Conservation (phyloP, 164 flowering plant genomes). For the Vitis amurensis region DNA sequence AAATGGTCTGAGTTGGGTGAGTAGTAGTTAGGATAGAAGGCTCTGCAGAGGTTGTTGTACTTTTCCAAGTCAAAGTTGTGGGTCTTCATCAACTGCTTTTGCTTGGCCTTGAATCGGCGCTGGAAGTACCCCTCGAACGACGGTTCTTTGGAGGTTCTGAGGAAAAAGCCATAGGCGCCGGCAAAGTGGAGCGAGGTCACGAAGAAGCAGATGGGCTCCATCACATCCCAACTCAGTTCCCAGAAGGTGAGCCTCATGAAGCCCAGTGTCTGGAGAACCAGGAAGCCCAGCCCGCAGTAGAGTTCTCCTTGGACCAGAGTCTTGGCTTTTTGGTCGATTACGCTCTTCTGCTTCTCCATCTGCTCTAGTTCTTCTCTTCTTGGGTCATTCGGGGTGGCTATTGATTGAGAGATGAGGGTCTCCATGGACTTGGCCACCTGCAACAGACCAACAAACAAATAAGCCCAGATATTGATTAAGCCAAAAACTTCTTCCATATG, state of each 20-base stretch:
- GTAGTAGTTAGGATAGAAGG: slow-evolving; percentile 10
- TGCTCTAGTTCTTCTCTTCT: slow-evolving; percentile 33
- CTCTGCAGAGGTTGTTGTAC: slow-evolving; percentile 27
- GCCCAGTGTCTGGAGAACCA: slow-evolving; percentile 33
- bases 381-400: slow-evolving; percentile 29
- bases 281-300: slow-evolving; percentile 41
- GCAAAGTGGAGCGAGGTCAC: slow-evolving; percentile 40
- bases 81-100: slow-evolving; percentile 32
- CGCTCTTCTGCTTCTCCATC: slow-evolving; percentile 38
- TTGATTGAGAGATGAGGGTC: slow-evolving; percentile 21
- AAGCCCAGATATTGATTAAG: too few species aligned
- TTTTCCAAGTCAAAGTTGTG: slow-evolving; percentile 30
- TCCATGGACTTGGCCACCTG: slow-evolving; percentile 61
- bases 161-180: slow-evolving; percentile 38
- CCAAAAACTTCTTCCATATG: too few species aligned
- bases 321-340: slow-evolving; percentile 39
- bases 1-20: not conserved
- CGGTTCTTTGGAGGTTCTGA: slow-evolving; percentile 46
- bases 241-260: slow-evolving; percentile 57
- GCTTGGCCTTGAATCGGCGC: slow-evolving; percentile 35
- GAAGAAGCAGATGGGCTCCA: slow-evolving; percentile 65
- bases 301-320: slow-evolving; percentile 38
- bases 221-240: slow-evolving; percentile 61
- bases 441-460: not conserved
- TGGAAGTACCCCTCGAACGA: slow-evolving; percentile 45